These are phyloP conservation scores for Penicillium sp. DNA, from an alignment of 2,329 filamentous ascomycete species.

Conservation along the genomic window DNA sequence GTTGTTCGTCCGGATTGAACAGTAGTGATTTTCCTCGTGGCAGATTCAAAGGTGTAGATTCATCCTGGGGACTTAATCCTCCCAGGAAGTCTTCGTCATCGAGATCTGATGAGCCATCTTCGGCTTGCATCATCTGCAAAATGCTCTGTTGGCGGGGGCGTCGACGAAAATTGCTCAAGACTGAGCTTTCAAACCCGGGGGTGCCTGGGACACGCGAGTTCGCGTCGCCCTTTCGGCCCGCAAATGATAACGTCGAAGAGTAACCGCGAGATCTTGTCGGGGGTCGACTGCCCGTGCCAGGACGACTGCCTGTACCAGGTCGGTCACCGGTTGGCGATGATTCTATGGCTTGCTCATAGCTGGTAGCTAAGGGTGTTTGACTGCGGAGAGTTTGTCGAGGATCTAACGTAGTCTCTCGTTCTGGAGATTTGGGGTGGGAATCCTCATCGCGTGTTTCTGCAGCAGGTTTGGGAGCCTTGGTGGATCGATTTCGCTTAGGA, in stretches of 20 bases:
- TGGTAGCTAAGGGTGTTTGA: conserved; percentile 34
- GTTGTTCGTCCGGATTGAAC: conserved; percentile 14
- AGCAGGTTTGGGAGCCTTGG: conserved; percentile 9
- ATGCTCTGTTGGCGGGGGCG: conserved; percentile 48
- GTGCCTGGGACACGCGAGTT: conserved; percentile 40
- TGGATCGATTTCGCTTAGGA: conserved; percentile 21
- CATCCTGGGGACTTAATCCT: conserved; percentile 45
- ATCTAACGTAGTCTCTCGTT: conserved; percentile 18
- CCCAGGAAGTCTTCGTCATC: conserved; percentile 46
- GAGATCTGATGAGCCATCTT: conserved; percentile 39
- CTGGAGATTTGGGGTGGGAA: conserved; percentile 14
- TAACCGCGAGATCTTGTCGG: conserved; percentile 41
- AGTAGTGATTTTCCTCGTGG: conserved; percentile 35
- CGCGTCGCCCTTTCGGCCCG: conserved; percentile 38
- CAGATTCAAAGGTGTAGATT: conserved; percentile 46
- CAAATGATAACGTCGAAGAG: conserved; percentile 41
- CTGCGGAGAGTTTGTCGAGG: conserved; percentile 23
- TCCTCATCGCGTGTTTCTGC: conserved; percentile 9
- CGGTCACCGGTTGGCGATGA: conserved; percentile 37
- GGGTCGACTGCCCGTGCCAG: conserved; percentile 36
- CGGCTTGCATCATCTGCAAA: conserved; percentile 46
- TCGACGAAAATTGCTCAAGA: conserved; percentile 47
- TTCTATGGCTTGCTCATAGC: conserved; percentile 35
- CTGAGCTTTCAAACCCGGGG: conserved; percentile 44
- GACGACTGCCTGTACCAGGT: conserved; percentile 34